phyloP scores from a whole-genome alignment of 805 yeast species.

The Metschnikowia bowlesiae region DNA sequence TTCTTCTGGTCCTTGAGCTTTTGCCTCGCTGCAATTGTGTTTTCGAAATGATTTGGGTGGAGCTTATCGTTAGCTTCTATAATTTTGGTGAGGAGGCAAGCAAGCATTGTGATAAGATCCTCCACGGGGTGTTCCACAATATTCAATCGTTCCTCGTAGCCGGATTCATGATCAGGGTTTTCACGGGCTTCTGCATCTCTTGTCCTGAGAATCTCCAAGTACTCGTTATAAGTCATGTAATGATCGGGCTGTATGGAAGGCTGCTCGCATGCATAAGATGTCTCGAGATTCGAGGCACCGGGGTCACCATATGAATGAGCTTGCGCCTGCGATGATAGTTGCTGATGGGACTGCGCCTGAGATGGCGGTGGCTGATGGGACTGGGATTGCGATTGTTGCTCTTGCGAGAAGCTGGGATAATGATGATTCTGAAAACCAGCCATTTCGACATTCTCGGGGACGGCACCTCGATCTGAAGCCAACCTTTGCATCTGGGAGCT shows the following conservation, averaged over 20 bases:
- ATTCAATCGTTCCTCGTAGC: constrained; percentile 53
- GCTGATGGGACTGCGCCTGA: constrained; percentile 2
- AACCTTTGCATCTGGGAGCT: constrained; percentile 7
- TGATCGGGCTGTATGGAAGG: constrained; percentile 32
- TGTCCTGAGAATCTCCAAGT: constrained; percentile 26
- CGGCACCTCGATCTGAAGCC: constrained; percentile 2
- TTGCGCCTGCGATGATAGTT: background rate
- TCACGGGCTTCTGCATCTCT: constrained; percentile 11
- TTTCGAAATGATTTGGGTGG: constrained; percentile 62
- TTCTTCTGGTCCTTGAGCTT: constrained; percentile 32
- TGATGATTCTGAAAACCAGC: background rate
- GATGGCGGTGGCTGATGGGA: background rate
- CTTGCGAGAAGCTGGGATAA: background rate
- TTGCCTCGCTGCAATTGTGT: constrained; percentile 40
- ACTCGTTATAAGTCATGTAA: constrained; percentile 41
- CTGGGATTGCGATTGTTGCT: background rate
- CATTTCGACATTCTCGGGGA: background rate
- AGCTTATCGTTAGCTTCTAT: constrained; percentile 85
- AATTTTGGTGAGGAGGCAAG: constrained; percentile 79
- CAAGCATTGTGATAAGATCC: constrained; percentile 77
- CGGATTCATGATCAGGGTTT: constrained; percentile 11
- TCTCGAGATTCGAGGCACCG: background rate
- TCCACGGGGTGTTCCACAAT: constrained; percentile 80
- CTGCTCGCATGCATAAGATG: background rate
- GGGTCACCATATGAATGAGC: background rate